phyloP scores from a whole-genome alignment of 495 filamentous ascomycete genomes.

The Penicillium macrosclerotiorum region DNA sequence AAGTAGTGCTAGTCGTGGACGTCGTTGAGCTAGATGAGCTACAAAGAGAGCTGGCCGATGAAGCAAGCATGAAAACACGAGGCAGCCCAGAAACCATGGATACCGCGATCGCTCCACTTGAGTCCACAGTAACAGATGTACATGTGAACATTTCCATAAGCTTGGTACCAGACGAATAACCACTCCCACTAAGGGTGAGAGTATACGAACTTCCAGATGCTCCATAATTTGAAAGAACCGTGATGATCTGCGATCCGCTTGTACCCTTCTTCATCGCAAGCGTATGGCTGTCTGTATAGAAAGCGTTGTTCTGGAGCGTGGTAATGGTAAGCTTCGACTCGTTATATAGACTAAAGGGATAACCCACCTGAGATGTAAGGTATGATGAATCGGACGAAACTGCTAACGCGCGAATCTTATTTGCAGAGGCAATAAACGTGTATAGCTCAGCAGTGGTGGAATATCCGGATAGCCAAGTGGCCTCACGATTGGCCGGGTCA shows the following conservation, averaged over 20 bases:
- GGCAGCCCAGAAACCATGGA: constrained; percentile 27
- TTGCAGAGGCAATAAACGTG: constrained; percentile 54
- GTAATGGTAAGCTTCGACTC: not conserved
- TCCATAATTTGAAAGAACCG: constrained; percentile 57
- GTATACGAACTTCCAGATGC: constrained; percentile 38
- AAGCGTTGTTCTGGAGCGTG: constrained; percentile 33
- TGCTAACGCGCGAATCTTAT: constrained; percentile 58
- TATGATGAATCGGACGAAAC: constrained; percentile 47
- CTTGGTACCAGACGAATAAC: constrained; percentile 22
- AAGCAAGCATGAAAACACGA: constrained; percentile 21
- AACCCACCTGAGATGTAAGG: constrained; percentile 40
- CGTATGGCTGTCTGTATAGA: constrained; percentile 52
- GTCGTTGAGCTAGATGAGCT: constrained; percentile 4
- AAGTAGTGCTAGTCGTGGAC: not conserved
- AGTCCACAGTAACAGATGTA: constrained; percentile 25
- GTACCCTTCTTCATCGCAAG: constrained; percentile 62
- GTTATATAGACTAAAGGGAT: not conserved
- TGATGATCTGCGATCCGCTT: constrained; percentile 49
- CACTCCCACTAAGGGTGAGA: constrained; percentile 39
- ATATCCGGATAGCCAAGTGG: constrained; percentile 70
- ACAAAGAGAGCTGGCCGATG: constrained; percentile 21
- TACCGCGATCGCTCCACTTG: constrained; percentile 24
- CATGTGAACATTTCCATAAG: constrained; percentile 27
- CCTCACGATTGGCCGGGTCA: constrained; percentile 72
- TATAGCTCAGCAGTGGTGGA: constrained; percentile 59